Evolutionary conservation across 2,329 filamentous ascomycete species (phyloP).

Genomic region (Phoma sp.): DNA sequence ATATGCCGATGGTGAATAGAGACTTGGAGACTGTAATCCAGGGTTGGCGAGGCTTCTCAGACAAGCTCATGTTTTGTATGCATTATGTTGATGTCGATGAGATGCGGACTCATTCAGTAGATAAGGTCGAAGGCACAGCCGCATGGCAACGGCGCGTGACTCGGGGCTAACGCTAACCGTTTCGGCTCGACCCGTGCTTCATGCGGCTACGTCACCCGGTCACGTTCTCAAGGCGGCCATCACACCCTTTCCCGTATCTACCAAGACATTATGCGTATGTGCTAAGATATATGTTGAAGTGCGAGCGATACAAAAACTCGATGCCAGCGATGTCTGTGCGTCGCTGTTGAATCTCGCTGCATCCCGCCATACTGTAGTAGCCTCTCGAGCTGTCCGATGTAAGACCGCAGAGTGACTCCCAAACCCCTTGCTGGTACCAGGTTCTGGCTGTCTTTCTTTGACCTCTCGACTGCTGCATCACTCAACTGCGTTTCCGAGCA

Average conservation of each 20-base stretch:
- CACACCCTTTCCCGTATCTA: neutral
- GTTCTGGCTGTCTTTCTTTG: neutral
- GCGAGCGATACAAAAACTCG: too few relatives aligned
- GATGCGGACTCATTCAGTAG: constrained; percentile 18
- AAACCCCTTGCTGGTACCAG: neutral
- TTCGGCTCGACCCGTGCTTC: constrained; percentile 1
- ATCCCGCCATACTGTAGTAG: too few relatives aligned
- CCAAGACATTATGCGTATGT: neutral
- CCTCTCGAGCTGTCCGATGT: neutral
- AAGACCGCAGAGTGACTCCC: neutral
- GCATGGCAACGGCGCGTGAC: constrained; percentile 12
- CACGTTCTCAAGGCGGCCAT: constrained; percentile 1
- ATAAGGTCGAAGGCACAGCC: constrained; percentile 13
- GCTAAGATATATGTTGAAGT: too few relatives aligned
- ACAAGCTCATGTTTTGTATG: constrained; percentile 27
- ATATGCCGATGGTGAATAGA: constrained; percentile 22
- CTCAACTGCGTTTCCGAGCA: neutral
- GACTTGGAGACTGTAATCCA: constrained; percentile 21
- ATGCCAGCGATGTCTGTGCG: too few relatives aligned
- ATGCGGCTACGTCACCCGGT: constrained; percentile 12
- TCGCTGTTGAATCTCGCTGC: too few relatives aligned
- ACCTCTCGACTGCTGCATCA: neutral
- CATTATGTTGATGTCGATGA: constrained; percentile 20
- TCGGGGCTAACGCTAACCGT: neutral
- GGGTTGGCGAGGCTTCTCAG: constrained; percentile 17